A percentile compares a stretch with the other conserved stretches of the same genome.
Evolutionary conservation across 352 stramenopile genomes (phyloP).

Genomic region (Pythium brachiatum): DNA sequence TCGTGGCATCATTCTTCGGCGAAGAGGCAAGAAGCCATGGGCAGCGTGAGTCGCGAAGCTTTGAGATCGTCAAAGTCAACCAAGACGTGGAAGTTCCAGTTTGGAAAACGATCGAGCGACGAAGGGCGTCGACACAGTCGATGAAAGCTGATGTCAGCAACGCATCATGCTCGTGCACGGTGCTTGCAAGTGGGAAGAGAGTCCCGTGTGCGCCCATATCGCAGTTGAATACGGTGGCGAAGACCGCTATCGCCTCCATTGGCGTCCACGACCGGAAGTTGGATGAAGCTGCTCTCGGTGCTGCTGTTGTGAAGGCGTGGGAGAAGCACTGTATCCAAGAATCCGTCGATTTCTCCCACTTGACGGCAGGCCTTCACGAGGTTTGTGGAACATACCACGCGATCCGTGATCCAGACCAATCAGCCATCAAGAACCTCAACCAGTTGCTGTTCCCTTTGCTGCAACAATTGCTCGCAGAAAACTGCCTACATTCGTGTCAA

Average conservation of each 20-base stretch:
- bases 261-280: constrained; percentile 25
- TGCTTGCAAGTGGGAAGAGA: constrained; percentile 5
- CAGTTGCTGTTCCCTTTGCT: constrained; percentile 16
- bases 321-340: neutral
- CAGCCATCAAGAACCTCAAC: constrained; percentile 22
- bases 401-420: constrained; percentile 17
- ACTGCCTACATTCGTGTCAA: constrained; percentile 18
- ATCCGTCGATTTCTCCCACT: constrained; percentile 6
- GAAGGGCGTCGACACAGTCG: constrained; percentile 4
- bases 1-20: constrained; percentile 65
- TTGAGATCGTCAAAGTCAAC: constrained; percentile 70
- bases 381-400: constrained; percentile 12
- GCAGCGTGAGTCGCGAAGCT: constrained; percentile 48
- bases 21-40: constrained; percentile 48
- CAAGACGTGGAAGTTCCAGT: constrained; percentile 61
- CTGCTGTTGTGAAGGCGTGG: constrained; percentile 14
- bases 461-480: constrained; percentile 1
- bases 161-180: constrained; percentile 6
- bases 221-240: constrained; percentile 5
- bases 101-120: constrained; percentile 51
- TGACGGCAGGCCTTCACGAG: constrained; percentile 14
- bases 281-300: constrained; percentile 1
- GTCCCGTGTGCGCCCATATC: constrained; percentile 16
- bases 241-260: constrained; percentile 10
- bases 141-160: neutral